A percentile compares a stretch with the other conserved stretches of the same genome.
Conservation (phyloP, 257 asterid species). For the Solanum gandarillasii region DNA sequence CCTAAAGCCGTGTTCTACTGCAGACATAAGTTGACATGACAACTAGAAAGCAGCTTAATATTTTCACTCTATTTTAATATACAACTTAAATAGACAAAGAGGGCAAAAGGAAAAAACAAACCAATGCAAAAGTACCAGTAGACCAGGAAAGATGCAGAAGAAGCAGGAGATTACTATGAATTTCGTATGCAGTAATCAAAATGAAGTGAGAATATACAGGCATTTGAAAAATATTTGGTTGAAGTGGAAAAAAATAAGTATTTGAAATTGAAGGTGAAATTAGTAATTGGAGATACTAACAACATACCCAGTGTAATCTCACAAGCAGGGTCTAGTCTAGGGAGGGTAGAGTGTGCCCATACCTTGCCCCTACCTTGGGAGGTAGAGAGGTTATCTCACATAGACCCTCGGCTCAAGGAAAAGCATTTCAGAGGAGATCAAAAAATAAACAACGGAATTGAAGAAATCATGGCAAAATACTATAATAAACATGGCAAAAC, state of each 20-base stretch:
- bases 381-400: not conserved
- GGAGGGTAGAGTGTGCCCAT: not conserved
- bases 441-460: not conserved
- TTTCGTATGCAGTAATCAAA: not conserved
- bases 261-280: not conserved
- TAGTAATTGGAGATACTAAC: not conserved
- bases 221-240: not conserved
- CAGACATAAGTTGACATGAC: not conserved
- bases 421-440: not conserved
- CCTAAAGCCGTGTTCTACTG: not conserved
- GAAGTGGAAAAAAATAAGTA: not conserved
- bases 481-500: not conserved
- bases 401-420: not conserved
- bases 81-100: not conserved
- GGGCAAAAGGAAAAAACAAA: not conserved
- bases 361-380: not conserved
- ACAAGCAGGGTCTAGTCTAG: not conserved
- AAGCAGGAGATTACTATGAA: not conserved
- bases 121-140: not conserved
- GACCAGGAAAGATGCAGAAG: not conserved
- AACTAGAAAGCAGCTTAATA: not conserved
- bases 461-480: not conserved
- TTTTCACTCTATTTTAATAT: not conserved
- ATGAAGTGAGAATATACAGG: not conserved
- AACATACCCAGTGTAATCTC: not conserved